A percentile compares a stretch with the other conserved stretches of the same genome.
Conservation (phyloP, 257 asterid genomes). For the Galeopsis tetrahit region DNA sequence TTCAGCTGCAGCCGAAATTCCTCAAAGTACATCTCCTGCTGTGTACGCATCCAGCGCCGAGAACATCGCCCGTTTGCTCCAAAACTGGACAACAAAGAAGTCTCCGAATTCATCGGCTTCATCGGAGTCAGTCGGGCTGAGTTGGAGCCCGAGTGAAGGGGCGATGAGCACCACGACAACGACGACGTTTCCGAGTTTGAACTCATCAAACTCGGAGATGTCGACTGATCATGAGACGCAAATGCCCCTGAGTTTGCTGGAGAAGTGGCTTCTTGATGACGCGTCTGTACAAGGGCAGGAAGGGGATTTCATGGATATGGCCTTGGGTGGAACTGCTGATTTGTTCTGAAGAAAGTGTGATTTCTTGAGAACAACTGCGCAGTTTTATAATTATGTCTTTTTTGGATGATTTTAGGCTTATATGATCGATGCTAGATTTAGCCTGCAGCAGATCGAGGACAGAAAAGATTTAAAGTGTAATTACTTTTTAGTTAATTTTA, state of each 20-base stretch:
- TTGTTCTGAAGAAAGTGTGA: constrained; percentile 56
- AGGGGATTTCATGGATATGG: constrained; percentile 63
- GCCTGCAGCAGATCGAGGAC: constrained; percentile 10
- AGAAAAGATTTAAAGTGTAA: constrained; percentile 39
- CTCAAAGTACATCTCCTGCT: not conserved
- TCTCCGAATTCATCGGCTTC: constrained; percentile 42
- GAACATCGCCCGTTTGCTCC: constrained; percentile 76
- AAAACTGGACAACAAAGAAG: constrained; percentile 66
- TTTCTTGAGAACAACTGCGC: constrained; percentile 49
- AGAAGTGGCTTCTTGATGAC: constrained; percentile 87
- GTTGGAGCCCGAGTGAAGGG: constrained; percentile 62
- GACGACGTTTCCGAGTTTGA: constrained; percentile 39
- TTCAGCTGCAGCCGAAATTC: not conserved
- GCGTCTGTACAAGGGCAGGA: constrained; percentile 63
- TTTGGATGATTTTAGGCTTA: constrained; percentile 3
- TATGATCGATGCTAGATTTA: not conserved
- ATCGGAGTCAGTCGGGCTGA: constrained; percentile 37
- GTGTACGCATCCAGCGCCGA: constrained; percentile 70
- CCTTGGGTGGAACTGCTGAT: constrained; percentile 66
- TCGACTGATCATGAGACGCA: constrained; percentile 41
- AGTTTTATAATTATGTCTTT: constrained; percentile 28
- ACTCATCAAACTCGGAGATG: constrained; percentile 36
- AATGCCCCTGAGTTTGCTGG: constrained; percentile 69
- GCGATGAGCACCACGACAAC: constrained; percentile 26
- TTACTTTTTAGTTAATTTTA: not conserved